Conservation (phyloP, 2,329 filamentous ascomycete genomes). For the Allantophomopsis lycopodina region DNA sequence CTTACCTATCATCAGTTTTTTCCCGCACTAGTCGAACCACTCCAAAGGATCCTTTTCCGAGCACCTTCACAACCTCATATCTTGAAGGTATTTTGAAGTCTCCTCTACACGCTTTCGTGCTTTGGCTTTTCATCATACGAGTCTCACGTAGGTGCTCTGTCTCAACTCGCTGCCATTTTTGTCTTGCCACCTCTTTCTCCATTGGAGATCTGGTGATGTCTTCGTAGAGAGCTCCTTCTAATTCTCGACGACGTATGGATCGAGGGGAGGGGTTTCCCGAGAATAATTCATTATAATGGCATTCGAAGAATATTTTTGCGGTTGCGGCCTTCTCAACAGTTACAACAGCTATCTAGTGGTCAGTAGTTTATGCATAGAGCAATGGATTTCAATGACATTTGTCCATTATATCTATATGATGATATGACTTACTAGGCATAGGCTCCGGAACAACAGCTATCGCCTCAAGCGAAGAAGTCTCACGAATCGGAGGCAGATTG, state of each 20-base stretch:
- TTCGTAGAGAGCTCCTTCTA: slow-evolving; percentile 50
- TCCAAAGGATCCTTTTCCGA: slow-evolving; percentile 91
- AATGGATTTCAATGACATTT: too few species aligned
- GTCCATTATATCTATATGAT: not conserved
- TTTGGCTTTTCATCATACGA: slow-evolving; percentile 54
- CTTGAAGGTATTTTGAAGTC: slow-evolving; percentile 37
- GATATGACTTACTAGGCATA: slow-evolving; percentile 12
- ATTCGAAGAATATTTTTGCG: slow-evolving; percentile 78
- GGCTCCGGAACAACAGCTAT: slow-evolving; percentile 9
- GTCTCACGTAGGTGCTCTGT: slow-evolving; percentile 61
- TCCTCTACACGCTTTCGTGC: slow-evolving; percentile 19
- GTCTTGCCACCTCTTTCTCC: slow-evolving; percentile 38
- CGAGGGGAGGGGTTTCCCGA: slow-evolving; percentile 39
- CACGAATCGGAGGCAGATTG: slow-evolving; percentile 14
- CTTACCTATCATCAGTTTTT: slow-evolving; percentile 21
- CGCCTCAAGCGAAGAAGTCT: slow-evolving; percentile 7
- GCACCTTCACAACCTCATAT: slow-evolving; percentile 70
- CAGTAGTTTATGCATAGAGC: too few species aligned
- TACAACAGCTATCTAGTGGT: slow-evolving; percentile 10
- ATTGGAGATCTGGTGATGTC: slow-evolving; percentile 20
- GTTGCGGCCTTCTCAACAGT: slow-evolving; percentile 71
- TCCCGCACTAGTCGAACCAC: slow-evolving; percentile 78
- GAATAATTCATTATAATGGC: slow-evolving; percentile 63
- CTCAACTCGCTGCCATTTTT: slow-evolving; percentile 52
- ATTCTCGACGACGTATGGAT: slow-evolving; percentile 41